Evolutionary conservation across 495 filamentous ascomycete genomes (phyloP).

Genomic region (Aspergillus ellipticus): DNA sequence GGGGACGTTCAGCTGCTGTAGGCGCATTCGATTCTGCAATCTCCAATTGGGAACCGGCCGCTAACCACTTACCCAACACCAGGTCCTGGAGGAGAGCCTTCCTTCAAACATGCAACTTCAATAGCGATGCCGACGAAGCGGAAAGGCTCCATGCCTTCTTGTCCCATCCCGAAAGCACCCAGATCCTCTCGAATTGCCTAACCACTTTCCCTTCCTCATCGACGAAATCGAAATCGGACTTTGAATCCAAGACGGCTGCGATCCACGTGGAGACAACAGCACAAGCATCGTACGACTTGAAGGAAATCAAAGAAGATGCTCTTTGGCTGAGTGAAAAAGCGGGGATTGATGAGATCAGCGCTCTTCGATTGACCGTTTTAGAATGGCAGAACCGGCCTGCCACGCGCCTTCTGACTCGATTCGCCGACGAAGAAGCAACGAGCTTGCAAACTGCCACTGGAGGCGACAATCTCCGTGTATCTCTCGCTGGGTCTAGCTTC

Average conservation of each 20-base stretch:
- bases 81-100: conserved; percentile 80
- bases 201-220: conserved; percentile 58
- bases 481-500: conserved; percentile 43
- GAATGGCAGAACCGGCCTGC: conserved; percentile 78
- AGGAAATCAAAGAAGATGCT: conserved; percentile 80
- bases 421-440: conserved; percentile 64
- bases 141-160: conserved; percentile 59
- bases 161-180: conserved; percentile 59
- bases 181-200: conserved; percentile 61
- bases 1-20: conserved; percentile 59
- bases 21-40: conserved; percentile 18
- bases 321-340: conserved; percentile 77
- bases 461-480: conserved; percentile 50
- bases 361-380: conserved; percentile 72
- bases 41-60: background rate
- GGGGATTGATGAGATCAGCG: conserved; percentile 74
- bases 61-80: conserved; percentile 16
- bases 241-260: conserved; percentile 85
- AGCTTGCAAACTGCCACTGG: conserved; percentile 65
- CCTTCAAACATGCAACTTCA: conserved; percentile 55
- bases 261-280: conserved; percentile 75
- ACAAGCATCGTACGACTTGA: conserved; percentile 66
- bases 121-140: conserved; percentile 43
- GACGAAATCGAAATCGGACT: conserved; percentile 61
- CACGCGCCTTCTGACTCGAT: conserved; percentile 58